Evolutionary conservation across 140 eudicot species (phyloP).

Genomic region (Stevia rebaudiana): DNA sequence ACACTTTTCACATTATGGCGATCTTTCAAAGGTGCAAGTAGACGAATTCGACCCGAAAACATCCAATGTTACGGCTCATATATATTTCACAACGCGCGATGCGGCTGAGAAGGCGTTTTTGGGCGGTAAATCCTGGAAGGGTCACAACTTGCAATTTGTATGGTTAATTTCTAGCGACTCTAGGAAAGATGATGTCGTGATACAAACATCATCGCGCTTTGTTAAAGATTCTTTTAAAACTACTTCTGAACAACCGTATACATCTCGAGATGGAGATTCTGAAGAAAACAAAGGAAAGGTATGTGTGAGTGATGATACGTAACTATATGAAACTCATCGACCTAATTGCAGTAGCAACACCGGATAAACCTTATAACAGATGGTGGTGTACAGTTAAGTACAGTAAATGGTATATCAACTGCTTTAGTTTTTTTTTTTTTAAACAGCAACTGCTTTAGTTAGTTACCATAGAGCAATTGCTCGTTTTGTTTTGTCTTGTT

Average conservation of each 20-base stretch:
- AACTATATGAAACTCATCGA: slow-evolving; percentile 30
- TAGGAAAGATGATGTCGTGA: slow-evolving; percentile 28
- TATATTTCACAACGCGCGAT: slow-evolving; percentile 59
- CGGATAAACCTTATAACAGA: slow-evolving; percentile 1
- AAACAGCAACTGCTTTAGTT: slow-evolving; percentile 12
- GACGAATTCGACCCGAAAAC: slow-evolving; percentile 38
- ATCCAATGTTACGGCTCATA: slow-evolving; percentile 41
- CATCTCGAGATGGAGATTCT: slow-evolving; percentile 34
- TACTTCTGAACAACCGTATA: slow-evolving; percentile 22
- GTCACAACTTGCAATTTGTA: slow-evolving; percentile 57
- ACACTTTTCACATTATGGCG: slow-evolving; percentile 65
- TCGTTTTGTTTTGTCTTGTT: slow-evolving; percentile 43
- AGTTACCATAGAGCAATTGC: slow-evolving; percentile 39
- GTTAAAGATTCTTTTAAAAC: slow-evolving; percentile 29
- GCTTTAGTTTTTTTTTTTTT: too few species aligned
- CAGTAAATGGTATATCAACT: slow-evolving; percentile 48
- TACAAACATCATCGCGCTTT: slow-evolving; percentile 32
- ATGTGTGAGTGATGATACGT: slow-evolving; percentile 21
- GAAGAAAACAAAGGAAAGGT: slow-evolving; percentile 28
- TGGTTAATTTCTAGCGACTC: slow-evolving; percentile 48
- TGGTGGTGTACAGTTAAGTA: slow-evolving; percentile 40
- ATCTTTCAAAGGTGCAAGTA: slow-evolving; percentile 49
- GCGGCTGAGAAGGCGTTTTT: slow-evolving; percentile 75
- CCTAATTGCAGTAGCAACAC: slow-evolving; percentile 21
- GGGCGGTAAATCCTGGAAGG: slow-evolving; percentile 70